phyloP scores from a whole-genome alignment of 2,329 filamentous ascomycete genomes.

The Pyricularia sp. region DNA sequence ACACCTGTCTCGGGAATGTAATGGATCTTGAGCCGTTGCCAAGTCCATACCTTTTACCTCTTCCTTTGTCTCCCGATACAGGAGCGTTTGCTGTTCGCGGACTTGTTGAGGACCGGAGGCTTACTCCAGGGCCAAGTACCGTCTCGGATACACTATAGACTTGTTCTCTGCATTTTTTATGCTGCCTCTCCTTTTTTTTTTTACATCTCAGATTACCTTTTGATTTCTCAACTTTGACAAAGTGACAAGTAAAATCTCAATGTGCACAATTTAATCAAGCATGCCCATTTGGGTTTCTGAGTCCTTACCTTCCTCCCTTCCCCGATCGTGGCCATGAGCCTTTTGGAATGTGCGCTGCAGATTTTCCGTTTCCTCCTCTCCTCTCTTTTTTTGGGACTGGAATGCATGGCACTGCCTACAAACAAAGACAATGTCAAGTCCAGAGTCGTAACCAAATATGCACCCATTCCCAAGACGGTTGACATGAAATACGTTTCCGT shows the following conservation, averaged over 20 bases:
- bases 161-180: not conserved
- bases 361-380: not conserved
- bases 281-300: not conserved
- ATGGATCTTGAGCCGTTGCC: slow-evolving; percentile 13
- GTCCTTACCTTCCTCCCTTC: not conserved
- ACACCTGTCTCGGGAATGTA: slow-evolving; percentile 27
- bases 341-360: not conserved
- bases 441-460: slow-evolving; percentile 11
- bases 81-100: not conserved
- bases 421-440: slow-evolving; percentile 25
- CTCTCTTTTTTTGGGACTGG: slow-evolving; percentile 6
- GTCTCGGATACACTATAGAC: not conserved
- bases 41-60: slow-evolving; percentile 2
- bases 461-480: not conserved
- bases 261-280: not conserved
- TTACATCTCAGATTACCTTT: not conserved
- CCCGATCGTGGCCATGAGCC: not conserved
- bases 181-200: not conserved
- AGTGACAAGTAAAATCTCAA: not conserved
- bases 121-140: not conserved
- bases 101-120: not conserved
- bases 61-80: slow-evolving; percentile 5
- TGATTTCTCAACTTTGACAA: not conserved
- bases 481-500: not conserved
- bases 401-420: slow-evolving; percentile 10